phyloP scores from a whole-genome alignment of 1,284 basidiomycete genomes.

The Pascua sp. region DNA sequence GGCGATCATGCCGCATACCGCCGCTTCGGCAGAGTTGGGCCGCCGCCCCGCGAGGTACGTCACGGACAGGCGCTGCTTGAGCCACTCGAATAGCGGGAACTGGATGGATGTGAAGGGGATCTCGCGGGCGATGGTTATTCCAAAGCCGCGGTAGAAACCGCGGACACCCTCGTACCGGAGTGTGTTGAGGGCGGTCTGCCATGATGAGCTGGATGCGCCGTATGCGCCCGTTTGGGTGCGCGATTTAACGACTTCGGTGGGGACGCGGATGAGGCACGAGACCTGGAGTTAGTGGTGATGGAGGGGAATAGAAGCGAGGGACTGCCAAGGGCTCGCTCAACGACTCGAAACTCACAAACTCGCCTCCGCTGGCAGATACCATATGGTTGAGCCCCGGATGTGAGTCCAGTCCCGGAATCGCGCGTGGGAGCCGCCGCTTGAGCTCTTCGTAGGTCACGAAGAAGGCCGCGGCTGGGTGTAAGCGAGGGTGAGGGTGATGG shows the following conservation, averaged over 20 bases:
- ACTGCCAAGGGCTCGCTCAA: too few relatives aligned
- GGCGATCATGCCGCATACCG: slow-evolving; percentile 83
- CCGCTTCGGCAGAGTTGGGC: slow-evolving; percentile 77
- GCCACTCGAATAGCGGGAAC: slow-evolving; percentile 89
- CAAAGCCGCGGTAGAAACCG: slow-evolving; percentile 77
- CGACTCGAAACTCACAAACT: slow-evolving; percentile 60
- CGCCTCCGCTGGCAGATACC: slow-evolving; percentile 72
- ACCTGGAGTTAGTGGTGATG: slow-evolving; percentile 54
- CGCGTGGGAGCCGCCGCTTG: slow-evolving; percentile 65
- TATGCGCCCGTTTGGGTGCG: slow-evolving; percentile 72
- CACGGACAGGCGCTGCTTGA: slow-evolving; percentile 65
- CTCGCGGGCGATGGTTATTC: slow-evolving; percentile 72
- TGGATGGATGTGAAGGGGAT: slow-evolving; percentile 98
- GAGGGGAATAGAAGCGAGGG: too few relatives aligned
- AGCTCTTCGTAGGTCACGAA: slow-evolving; percentile 91
- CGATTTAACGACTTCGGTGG: slow-evolving; percentile 90
- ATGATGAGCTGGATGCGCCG: slow-evolving; percentile 50
- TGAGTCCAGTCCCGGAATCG: slow-evolving; percentile 51
- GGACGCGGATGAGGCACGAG: slow-evolving; percentile 88
- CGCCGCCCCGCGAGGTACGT: slow-evolving; percentile 51
- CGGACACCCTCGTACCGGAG: slow-evolving; percentile 59
- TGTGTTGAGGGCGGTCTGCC: slow-evolving; percentile 52
- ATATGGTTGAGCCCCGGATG: slow-evolving; percentile 72
- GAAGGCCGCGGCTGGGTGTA: slow-evolving; percentile 75
- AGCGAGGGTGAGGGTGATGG: too few relatives aligned